These are phyloP conservation scores for Ambrosia trifida DNA, from an alignment of 129 eudicot species.

Conservation along the genomic window DNA sequence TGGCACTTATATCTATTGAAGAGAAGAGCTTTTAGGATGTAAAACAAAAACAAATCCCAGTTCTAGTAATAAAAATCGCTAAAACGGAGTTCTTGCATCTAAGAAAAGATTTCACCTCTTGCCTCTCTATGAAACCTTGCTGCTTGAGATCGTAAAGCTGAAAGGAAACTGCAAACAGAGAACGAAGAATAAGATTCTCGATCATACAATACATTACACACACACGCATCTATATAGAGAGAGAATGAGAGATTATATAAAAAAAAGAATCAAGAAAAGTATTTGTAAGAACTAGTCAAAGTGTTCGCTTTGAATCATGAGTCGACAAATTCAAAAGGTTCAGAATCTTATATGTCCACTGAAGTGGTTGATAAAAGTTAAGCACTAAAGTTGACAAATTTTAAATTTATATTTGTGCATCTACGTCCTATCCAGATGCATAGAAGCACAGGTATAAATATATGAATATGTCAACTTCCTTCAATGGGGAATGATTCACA, in stretches of 20 bases:
- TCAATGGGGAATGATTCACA: not conserved
- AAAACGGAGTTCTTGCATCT: not conserved
- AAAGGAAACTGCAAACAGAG: constrained; percentile 53
- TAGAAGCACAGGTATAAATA: not conserved
- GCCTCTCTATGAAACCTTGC: constrained; percentile 75
- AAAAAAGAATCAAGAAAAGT: not conserved
- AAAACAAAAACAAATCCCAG: not conserved
- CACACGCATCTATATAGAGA: not conserved
- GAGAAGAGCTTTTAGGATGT: not conserved
- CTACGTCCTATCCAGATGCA: not conserved
- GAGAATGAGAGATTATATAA: not conserved
- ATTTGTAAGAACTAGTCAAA: not conserved
- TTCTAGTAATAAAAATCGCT: not conserved
- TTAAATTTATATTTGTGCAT: not conserved
- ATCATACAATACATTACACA: not conserved
- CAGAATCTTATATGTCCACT: not conserved
- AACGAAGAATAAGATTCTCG: not conserved
- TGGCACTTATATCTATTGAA: not conserved
- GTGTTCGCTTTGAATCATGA: not conserved
- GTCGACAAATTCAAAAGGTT: not conserved
- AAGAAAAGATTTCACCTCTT: constrained; percentile 39
- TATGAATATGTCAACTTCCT: not conserved
- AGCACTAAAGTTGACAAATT: not conserved
- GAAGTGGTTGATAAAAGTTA: not conserved
- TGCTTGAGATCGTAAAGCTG: constrained; percentile 80